A percentile compares a stretch with the other conserved stretches of the same genome.
phyloP scores from a whole-genome alignment of 306 rosid genomes.

The Fagus crenata region DNA sequence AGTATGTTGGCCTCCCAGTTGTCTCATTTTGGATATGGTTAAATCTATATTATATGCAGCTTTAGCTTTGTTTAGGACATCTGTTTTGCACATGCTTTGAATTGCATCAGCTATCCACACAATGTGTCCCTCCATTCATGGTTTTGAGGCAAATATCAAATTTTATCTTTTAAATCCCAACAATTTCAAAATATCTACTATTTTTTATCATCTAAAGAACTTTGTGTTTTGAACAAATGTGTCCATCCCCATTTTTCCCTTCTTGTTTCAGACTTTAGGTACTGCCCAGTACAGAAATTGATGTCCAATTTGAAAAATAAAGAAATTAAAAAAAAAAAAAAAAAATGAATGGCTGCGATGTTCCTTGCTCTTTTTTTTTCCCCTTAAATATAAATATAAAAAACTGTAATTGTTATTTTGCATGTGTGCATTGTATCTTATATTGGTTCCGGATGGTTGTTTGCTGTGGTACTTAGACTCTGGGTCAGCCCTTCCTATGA shows the following conservation, averaged over 20 bases:
- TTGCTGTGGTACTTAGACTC: neutral
- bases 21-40: conserved; percentile 8
- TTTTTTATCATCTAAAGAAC: neutral
- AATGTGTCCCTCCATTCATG: neutral
- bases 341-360: neutral
- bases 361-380: neutral
- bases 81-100: neutral
- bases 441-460: neutral
- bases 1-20: conserved; percentile 47
- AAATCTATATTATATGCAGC: conserved; percentile 12
- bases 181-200: neutral
- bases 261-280: neutral
- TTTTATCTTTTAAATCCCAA: neutral
- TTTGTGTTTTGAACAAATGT: neutral
- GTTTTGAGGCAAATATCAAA: neutral
- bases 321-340: neutral
- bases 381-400: neutral
- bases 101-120: conserved; percentile 7
- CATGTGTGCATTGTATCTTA: neutral
- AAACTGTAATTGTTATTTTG: neutral
- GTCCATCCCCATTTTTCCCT: neutral
- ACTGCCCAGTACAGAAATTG: neutral
- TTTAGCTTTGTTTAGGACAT: neutral
- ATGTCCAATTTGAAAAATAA: neutral
- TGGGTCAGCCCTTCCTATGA: neutral